Evolutionary conservation across 441 rosid genomes (phyloP).

Genomic region (Jatropha podagrica): DNA sequence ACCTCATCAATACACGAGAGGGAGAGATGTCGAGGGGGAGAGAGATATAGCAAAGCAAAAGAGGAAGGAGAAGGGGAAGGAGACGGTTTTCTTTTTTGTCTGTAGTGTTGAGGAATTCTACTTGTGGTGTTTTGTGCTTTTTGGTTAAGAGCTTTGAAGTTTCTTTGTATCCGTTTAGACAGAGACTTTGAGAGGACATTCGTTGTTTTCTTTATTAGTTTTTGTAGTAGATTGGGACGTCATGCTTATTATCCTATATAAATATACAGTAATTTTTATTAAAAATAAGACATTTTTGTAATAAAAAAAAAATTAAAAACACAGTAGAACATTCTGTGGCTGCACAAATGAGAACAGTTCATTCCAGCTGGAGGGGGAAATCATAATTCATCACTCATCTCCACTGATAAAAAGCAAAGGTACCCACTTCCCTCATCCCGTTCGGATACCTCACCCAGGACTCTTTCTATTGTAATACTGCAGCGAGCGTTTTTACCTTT

Average conservation of each 20-base stretch:
- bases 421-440: no score
- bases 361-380: no score
- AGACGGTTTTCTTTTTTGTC: slow-evolving; percentile 10
- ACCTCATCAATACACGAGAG: slow-evolving; percentile 21
- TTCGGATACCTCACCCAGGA: no score
- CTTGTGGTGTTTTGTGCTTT: neutral
- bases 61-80: neutral
- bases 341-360: no score
- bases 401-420: no score
- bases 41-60: neutral
- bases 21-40: neutral
- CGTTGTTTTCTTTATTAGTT: neutral
- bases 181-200: slow-evolving; percentile 9
- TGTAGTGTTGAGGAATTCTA: slow-evolving; percentile 11
- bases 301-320: no score
- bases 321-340: no score
- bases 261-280: neutral
- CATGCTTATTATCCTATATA: neutral
- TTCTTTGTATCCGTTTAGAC: slow-evolving; percentile 10
- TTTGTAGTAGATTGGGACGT: slow-evolving; percentile 5
- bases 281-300: no score
- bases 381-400: no score
- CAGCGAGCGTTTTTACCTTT: neutral
- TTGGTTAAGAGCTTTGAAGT: neutral
- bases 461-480: neutral